Conservation (phyloP, 768 basidiomycete species). For the Rubroboletus pulcherrimus region DNA sequence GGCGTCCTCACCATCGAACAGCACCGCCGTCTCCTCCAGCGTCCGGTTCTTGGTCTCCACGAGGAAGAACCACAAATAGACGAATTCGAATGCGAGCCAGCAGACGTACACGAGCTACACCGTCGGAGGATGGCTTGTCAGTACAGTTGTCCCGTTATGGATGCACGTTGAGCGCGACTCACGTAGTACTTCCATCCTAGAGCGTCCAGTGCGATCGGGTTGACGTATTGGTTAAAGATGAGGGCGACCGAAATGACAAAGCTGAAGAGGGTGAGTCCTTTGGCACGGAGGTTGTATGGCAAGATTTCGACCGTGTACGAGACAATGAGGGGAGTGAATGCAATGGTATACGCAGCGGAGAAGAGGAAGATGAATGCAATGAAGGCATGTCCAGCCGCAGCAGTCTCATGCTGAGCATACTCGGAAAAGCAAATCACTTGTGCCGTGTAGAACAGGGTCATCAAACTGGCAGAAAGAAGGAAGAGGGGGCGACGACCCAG, state of each 20-base stretch:
- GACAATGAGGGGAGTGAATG: constrained; percentile 83
- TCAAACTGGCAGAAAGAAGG: constrained; percentile 53
- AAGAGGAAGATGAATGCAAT: constrained; percentile 84
- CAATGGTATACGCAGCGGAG: constrained; percentile 75
- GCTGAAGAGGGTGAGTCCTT: constrained; percentile 81
- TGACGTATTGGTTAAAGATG: constrained; percentile 88
- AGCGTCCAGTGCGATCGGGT: constrained; percentile 67
- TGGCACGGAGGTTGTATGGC: constrained; percentile 78
- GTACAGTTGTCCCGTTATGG: background rate
- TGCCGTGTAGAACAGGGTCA: constrained; percentile 62
- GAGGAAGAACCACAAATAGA: constrained; percentile 64
- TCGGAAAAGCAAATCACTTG: constrained; percentile 66
- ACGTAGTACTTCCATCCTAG: constrained; percentile 79
- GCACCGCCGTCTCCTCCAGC: constrained; percentile 76
- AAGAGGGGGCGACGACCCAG: constrained; percentile 71
- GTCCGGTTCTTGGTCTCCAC: constrained; percentile 71
- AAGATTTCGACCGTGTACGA: constrained; percentile 88
- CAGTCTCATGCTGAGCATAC: constrained; percentile 42
- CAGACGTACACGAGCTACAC: constrained; percentile 60
- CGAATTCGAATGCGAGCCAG: constrained; percentile 65
- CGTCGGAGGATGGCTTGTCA: background rate
- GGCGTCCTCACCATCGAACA: constrained; percentile 71
- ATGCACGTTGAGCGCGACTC: constrained; percentile 14
- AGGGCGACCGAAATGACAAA: constrained; percentile 74
- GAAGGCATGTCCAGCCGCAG: constrained; percentile 59